Evolutionary conservation across 1,284 basidiomycete species (phyloP).

Genomic region (Somion occarium): DNA sequence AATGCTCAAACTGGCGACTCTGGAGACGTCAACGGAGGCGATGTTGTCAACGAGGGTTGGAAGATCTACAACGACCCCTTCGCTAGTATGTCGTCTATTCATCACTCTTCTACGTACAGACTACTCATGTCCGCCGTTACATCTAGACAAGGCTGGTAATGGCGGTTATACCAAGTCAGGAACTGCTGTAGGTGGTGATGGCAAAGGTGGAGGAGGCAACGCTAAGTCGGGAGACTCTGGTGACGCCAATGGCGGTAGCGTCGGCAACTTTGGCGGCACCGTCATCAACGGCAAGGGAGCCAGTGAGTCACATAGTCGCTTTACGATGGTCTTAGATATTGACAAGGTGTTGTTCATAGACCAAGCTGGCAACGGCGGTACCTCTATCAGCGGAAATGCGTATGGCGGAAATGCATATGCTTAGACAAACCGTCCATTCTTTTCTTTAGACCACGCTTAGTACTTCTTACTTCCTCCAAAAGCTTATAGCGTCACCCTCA

Average conservation of each 20-base stretch:
- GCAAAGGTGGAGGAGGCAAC: neutral
- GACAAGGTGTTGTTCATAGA: neutral
- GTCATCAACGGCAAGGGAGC: neutral
- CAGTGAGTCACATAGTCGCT: neutral
- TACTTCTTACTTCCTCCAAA: too few relatives aligned
- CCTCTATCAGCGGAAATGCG: constrained; percentile 3
- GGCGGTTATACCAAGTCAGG: constrained; percentile 2
- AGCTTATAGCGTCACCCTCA: too few relatives aligned
- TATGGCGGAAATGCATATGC: neutral
- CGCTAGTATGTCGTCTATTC: neutral
- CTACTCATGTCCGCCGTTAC: neutral
- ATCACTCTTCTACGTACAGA: too few relatives aligned
- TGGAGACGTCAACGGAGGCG: neutral
- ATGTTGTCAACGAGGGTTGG: neutral
- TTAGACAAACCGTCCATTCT: too few relatives aligned
- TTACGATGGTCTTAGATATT: neutral
- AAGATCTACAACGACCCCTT: neutral
- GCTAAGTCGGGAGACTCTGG: neutral
- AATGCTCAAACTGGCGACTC: neutral
- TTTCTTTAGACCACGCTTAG: too few relatives aligned
- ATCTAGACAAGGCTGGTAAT: constrained; percentile 1
- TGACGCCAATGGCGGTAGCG: neutral
- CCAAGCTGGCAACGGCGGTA: constrained; percentile 2
- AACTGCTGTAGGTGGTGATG: neutral
- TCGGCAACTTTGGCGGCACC: neutral